Conservation (phyloP, 148 eudicot genomes). For the Fagopyrum esculentum region DNA sequence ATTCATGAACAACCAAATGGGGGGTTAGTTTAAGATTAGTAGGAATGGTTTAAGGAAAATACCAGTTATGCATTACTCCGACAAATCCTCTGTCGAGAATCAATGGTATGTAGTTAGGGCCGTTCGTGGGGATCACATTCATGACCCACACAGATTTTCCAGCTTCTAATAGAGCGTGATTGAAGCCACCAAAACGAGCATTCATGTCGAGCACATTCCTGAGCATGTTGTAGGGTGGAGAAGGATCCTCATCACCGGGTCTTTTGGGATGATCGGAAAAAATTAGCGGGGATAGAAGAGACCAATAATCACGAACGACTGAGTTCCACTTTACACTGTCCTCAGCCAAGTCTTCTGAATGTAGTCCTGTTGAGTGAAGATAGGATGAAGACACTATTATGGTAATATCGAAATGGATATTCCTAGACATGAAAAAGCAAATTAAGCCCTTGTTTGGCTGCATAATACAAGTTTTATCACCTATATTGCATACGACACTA, state of each 20-base stretch:
- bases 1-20: no score
- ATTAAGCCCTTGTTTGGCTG: no score
- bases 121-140: slow-evolving; percentile 89
- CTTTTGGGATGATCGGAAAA: slow-evolving; percentile 98
- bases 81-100: slow-evolving; percentile 73
- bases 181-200: slow-evolving; percentile 82
- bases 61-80: slow-evolving; percentile 74
- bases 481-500: no score
- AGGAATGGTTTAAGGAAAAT: no score
- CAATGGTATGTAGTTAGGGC: slow-evolving; percentile 57
- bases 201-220: slow-evolving; percentile 96
- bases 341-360: slow-evolving; percentile 49
- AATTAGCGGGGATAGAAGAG: slow-evolving; percentile 81
- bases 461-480: no score
- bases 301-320: slow-evolving; percentile 75
- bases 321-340: slow-evolving; percentile 65
- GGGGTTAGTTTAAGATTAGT: no score
- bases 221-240: slow-evolving; percentile 92
- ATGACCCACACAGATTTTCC: slow-evolving; percentile 91
- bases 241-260: slow-evolving; percentile 96
- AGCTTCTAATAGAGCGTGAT: slow-evolving; percentile 69
- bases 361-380: slow-evolving; percentile 36
- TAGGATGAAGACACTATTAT: background rate
- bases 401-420: background rate
- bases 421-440: no score